phyloP scores from a whole-genome alignment of 306 rosid genomes.

The Cyclanthera cordifolia region DNA sequence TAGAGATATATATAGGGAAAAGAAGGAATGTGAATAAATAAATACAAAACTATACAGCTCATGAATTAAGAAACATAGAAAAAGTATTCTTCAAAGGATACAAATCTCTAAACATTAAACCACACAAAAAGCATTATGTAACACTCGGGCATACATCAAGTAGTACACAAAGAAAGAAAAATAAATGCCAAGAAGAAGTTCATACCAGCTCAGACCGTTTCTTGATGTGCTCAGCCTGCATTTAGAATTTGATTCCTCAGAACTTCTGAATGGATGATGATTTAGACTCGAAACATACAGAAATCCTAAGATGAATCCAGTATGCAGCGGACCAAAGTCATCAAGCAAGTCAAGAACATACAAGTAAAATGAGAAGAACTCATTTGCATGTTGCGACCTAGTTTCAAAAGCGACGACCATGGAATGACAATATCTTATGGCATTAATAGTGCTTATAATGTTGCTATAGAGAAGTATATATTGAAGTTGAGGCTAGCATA shows the following conservation, averaged over 20 bases:
- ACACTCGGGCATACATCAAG: not conserved
- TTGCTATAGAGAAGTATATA: not conserved
- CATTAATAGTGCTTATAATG: not conserved
- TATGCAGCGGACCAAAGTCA: slow-evolving; percentile 3
- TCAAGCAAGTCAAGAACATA: slow-evolving; percentile 4
- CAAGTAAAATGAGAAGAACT: slow-evolving; percentile 1
- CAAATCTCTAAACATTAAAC: not conserved
- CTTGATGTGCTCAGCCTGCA: slow-evolving; percentile 55
- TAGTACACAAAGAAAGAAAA: not conserved
- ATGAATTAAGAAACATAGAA: not conserved
- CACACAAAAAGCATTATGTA: not conserved
- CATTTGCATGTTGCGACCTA: not conserved
- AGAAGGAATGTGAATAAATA: not conserved
- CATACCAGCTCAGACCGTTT: slow-evolving; percentile 50
- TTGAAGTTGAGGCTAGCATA: not conserved
- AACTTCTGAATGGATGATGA: slow-evolving; percentile 15
- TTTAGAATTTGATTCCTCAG: slow-evolving; percentile 23
- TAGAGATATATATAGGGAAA: no score
- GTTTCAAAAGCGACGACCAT: not conserved
- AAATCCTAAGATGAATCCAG: slow-evolving; percentile 9
- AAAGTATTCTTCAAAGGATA: not conserved
- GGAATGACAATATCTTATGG: slow-evolving; percentile 3
- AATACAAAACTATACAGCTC: not conserved
- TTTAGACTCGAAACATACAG: slow-evolving; percentile 11
- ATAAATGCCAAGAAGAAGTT: not conserved